These are phyloP conservation scores for Castanospermum australe DNA, from an alignment of 306 rosid species.

Conservation along the genomic window DNA sequence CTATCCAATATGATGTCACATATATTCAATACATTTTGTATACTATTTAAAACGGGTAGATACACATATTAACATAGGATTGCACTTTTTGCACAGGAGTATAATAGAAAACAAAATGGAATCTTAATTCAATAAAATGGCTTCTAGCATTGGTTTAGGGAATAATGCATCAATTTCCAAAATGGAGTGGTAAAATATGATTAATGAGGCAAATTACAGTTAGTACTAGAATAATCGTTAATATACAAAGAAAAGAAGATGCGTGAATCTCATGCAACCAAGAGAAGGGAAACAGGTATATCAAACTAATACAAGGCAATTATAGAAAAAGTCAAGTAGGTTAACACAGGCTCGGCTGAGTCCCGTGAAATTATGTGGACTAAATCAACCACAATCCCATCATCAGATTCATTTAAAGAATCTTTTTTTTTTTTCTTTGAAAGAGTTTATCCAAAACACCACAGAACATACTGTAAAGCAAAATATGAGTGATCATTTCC, in stretches of 20 bases:
- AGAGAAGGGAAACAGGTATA: background rate
- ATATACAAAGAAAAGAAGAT: background rate
- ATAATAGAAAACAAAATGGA: background rate
- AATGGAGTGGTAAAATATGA: background rate
- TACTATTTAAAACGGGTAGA: background rate
- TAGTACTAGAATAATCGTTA: background rate
- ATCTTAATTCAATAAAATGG: background rate
- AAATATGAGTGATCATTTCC: background rate
- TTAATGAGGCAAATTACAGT: background rate
- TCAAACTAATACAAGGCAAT: background rate
- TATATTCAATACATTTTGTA: background rate
- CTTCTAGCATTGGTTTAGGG: background rate
- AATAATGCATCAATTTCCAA: background rate
- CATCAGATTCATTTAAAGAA: background rate
- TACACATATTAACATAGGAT: background rate
- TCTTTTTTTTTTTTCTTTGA: background rate
- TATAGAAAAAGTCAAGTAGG: background rate
- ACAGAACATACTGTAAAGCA: background rate
- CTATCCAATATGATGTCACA: background rate
- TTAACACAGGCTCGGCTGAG: background rate
- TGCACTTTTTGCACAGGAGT: background rate
- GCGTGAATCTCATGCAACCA: background rate
- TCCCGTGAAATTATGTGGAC: background rate
- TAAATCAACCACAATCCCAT: background rate
- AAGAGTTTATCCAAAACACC: background rate